Evolutionary conservation across 2,329 filamentous ascomycete species (phyloP).

Genomic region (Colletotrichum sp.): DNA sequence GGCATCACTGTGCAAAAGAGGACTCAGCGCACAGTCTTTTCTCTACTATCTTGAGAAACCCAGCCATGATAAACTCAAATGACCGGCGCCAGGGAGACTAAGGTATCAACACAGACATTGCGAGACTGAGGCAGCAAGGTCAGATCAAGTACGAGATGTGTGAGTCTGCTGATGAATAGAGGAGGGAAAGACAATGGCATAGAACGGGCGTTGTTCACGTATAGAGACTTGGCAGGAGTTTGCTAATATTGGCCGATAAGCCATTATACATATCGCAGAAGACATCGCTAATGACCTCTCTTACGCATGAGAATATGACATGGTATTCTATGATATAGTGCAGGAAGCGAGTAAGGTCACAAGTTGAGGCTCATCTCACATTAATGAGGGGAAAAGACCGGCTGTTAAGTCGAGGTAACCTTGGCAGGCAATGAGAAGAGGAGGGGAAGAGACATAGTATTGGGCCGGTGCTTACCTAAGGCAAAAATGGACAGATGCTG

Average conservation of each 20-base stretch:
- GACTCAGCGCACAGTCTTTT: background rate
- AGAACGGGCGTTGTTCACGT: background rate
- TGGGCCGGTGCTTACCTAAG: background rate
- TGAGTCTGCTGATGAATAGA: background rate
- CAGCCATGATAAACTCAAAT: background rate
- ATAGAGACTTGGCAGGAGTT: background rate
- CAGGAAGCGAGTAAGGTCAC: background rate
- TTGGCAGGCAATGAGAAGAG: background rate
- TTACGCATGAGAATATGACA: background rate
- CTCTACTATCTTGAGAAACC: background rate
- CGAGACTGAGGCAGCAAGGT: background rate
- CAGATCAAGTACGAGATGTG: background rate
- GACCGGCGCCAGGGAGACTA: background rate
- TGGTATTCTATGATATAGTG: background rate
- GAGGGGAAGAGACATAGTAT: background rate
- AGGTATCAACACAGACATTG: background rate
- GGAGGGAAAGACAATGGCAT: background rate
- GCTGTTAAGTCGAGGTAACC: background rate
- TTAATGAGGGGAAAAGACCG: background rate
- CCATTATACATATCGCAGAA: background rate
- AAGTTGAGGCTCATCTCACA: background rate
- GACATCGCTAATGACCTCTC: background rate
- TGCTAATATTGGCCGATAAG: background rate
- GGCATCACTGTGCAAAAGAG: background rate
- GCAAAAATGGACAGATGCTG: background rate